phyloP scores from a whole-genome alignment of 306 rosid genomes.

The Cicer judaicum region DNA sequence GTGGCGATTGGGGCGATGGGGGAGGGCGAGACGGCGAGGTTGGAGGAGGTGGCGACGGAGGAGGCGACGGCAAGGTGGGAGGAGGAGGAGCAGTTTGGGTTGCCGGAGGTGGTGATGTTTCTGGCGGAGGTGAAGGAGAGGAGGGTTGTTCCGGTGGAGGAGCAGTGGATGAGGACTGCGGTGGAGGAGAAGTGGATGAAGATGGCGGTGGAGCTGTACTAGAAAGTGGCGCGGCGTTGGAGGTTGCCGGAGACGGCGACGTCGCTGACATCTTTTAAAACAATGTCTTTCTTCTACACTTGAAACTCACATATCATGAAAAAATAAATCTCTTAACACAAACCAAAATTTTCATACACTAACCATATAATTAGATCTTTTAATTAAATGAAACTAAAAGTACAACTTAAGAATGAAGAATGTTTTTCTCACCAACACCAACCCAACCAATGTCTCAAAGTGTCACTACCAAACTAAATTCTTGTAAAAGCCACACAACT shows the following conservation, averaged over 20 bases:
- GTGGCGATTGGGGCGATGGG: constrained; percentile 33
- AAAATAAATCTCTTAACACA: constrained; percentile 8
- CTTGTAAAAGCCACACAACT: background rate
- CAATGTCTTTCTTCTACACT: background rate
- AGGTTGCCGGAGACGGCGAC: constrained; percentile 69
- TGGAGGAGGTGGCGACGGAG: constrained; percentile 44
- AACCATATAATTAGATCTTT: background rate
- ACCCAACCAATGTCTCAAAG: no score
- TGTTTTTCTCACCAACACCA: background rate
- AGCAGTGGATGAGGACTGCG: background rate
- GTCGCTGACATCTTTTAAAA: constrained; percentile 58
- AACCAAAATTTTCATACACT: constrained; percentile 2
- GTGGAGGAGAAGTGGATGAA: constrained; percentile 33
- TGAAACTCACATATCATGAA: constrained; percentile 26
- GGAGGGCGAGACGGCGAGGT: constrained; percentile 40
- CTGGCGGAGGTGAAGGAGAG: constrained; percentile 44
- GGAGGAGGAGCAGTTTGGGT: constrained; percentile 48
- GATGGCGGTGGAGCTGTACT: constrained; percentile 21
- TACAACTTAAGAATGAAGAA: constrained; percentile 19
- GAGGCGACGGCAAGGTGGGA: constrained; percentile 35
- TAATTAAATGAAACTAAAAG: constrained; percentile 9
- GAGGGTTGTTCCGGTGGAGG: constrained; percentile 46
- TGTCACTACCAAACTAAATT: background rate
- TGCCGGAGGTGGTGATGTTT: constrained; percentile 39
- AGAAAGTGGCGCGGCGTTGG: constrained; percentile 51